Evolutionary conservation across 1,284 basidiomycete genomes (phyloP).

Genomic region (Rhodotorula mucilaginosa): DNA sequence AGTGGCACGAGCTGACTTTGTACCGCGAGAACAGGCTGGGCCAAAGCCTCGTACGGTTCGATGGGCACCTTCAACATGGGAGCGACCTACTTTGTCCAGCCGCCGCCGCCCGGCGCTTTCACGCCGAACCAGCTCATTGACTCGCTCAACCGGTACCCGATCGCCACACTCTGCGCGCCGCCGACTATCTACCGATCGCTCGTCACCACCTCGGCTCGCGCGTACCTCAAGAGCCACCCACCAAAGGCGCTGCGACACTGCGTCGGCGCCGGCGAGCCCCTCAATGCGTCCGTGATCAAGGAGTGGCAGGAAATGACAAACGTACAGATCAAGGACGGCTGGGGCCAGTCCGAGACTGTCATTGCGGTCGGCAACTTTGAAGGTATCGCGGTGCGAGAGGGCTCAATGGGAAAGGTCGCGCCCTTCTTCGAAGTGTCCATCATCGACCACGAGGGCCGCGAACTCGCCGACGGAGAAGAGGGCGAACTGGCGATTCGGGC

Average conservation of each 20-base stretch:
- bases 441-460: conserved; percentile 24
- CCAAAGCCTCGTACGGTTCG: conserved; percentile 32
- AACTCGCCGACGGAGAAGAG: conserved; percentile 28
- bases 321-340: conserved; percentile 31
- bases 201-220: conserved; percentile 12
- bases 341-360: conserved; percentile 35
- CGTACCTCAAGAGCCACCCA: conserved; percentile 9
- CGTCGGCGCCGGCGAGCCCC: conserved; percentile 37
- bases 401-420: conserved; percentile 35
- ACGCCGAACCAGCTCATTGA: conserved; percentile 23
- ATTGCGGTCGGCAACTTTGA: conserved; percentile 18
- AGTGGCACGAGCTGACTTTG: not conserved
- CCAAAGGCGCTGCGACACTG: conserved; percentile 25
- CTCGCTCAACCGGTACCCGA: conserved; percentile 30
- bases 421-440: conserved; percentile 33
- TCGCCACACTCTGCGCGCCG: conserved; percentile 35
- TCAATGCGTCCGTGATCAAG: conserved; percentile 34
- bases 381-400: conserved; percentile 8
- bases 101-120: conserved; percentile 36
- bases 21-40: conserved; percentile 20
- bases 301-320: conserved; percentile 26
- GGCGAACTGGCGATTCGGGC: conserved; percentile 31
- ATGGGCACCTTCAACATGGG: conserved; percentile 32
- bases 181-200: conserved; percentile 39
- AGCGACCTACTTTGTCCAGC: conserved; percentile 37